Evolutionary conservation across 2,329 filamentous ascomycete genomes (phyloP).

Genomic region (Lasiodiplodia sp.): DNA sequence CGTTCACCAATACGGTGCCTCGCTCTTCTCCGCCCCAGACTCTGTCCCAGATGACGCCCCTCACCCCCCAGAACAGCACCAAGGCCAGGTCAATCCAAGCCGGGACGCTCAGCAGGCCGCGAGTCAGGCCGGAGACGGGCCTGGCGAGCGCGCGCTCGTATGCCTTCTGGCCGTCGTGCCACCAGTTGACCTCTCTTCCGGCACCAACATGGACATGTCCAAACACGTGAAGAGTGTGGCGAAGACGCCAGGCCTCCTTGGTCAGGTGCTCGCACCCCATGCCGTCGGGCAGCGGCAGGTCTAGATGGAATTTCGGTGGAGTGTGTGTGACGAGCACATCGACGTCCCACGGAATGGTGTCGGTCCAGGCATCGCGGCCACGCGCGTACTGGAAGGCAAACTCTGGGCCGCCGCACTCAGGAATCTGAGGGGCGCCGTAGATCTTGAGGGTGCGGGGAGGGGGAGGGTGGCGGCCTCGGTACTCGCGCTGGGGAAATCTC

Average conservation of each 20-base stretch:
- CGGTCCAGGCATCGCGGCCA: conserved; percentile 72
- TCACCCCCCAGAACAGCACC: conserved; percentile 60
- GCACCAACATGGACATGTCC: conserved; percentile 83
- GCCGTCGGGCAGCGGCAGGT: conserved; percentile 64
- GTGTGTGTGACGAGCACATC: conserved; percentile 85
- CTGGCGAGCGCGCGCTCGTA: conserved; percentile 71
- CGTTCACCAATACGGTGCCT: conserved; percentile 67
- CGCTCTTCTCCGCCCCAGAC: conserved; percentile 63
- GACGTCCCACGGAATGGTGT: conserved; percentile 72
- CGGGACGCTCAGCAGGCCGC: conserved; percentile 46
- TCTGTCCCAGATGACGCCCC: conserved; percentile 66
- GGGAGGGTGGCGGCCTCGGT: conserved; percentile 43
- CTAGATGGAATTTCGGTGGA: conserved; percentile 75
- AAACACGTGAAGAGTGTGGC: conserved; percentile 78
- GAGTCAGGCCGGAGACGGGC: conserved; percentile 44
- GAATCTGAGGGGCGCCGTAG: conserved; percentile 84
- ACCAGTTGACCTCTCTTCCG: conserved; percentile 73
- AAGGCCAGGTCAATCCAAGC: conserved; percentile 61
- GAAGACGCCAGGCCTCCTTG: conserved; percentile 73
- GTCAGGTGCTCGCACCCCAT: conserved; percentile 76
- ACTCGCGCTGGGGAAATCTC: conserved; percentile 53
- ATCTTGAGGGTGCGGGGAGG: conserved; percentile 66
- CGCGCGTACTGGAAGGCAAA: conserved; percentile 81
- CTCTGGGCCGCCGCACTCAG: conserved; percentile 72
- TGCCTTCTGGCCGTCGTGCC: conserved; percentile 74